Conservation (phyloP, 805 yeast species). For the Komagataella ulmi region DNA sequence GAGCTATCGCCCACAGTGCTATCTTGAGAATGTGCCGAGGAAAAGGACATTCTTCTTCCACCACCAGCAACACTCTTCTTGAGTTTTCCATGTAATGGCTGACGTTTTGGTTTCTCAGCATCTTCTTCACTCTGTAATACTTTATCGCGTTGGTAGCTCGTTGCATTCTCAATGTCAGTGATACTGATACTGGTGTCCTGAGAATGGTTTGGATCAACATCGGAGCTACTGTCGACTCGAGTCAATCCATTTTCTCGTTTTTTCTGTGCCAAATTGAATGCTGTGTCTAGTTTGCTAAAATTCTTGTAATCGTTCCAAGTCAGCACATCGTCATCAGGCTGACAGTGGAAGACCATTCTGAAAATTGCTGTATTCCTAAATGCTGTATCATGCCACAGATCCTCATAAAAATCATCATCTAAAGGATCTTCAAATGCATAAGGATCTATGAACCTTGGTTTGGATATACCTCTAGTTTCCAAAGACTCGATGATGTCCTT, state of each 20-base stretch:
- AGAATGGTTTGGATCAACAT: background rate
- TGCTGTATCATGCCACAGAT: conserved; percentile 75
- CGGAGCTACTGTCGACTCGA: background rate
- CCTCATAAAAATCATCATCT: conserved; percentile 69
- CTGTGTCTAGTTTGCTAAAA: conserved; percentile 43
- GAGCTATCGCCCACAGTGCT: background rate
- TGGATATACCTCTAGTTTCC: background rate
- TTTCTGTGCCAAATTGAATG: conserved; percentile 29
- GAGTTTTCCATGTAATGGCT: background rate
- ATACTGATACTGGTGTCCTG: background rate
- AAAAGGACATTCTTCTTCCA: background rate
- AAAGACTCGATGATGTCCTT: background rate
- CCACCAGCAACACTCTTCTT: background rate
- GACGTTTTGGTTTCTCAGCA: background rate
- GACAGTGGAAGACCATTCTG: conserved; percentile 80
- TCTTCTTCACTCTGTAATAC: background rate
- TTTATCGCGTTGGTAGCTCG: background rate
- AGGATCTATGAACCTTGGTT: conserved; percentile 38
- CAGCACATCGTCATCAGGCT: conserved; percentile 86
- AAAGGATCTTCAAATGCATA: conserved; percentile 83
- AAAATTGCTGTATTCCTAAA: conserved; percentile 70
- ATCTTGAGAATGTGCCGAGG: background rate
- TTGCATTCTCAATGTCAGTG: background rate
- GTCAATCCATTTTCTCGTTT: conserved; percentile 6
- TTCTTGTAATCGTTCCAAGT: conserved; percentile 86